Base-by-base conservation (phyloP, 257 asterid species). In the Capsicum rhomboideum region DNA sequence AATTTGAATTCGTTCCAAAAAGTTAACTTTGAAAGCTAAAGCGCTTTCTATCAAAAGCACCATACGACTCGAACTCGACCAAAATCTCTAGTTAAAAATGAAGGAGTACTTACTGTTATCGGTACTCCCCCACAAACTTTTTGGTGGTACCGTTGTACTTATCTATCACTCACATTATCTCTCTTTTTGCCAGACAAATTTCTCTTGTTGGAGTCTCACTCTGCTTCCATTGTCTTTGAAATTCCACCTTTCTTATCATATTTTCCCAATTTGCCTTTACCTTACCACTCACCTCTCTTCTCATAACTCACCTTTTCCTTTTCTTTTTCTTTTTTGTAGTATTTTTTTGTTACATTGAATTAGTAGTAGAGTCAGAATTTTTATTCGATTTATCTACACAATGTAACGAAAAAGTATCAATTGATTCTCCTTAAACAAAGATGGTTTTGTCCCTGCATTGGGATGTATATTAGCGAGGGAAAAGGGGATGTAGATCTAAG, bases 161-260 rank as follows among this genome's bases (percentile, higher is more conserved):
- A 9, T 68, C 49, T 34, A 28, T 28, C 3, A 20, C 4, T 20
- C 72, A 64, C 21, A 34, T 29, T 63, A 40, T 44, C 56, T 44
- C 0, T 13, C 34, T 23, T 23, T 34, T 46, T 13, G 23, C 23
- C 8, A 16, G 80, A 46, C 42, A 74, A 9, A 3, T 14, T 74
- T 74, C 6, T 20, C 21, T 75, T 23, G 42, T 75, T 75, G 80
- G 80, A 75, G 23, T 75, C 80, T 75, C 23, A 74, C 80, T 74
- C 20, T 74, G 42, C 42, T 75, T 40, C 80, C 80, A 75, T 72
- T 31, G 12, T 46, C 80, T 74, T 74, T 74, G 80, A 13, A 46
- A 74, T 44, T 46, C 42, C 59, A 16, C 80, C 21, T 49, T 74
- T 46, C 58, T 44, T 37, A 46, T 74, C n/a, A 34, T 17, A 4